phyloP scores from a whole-genome alignment of 495 filamentous ascomycete genomes.

The Glutinoglossum americanum region DNA sequence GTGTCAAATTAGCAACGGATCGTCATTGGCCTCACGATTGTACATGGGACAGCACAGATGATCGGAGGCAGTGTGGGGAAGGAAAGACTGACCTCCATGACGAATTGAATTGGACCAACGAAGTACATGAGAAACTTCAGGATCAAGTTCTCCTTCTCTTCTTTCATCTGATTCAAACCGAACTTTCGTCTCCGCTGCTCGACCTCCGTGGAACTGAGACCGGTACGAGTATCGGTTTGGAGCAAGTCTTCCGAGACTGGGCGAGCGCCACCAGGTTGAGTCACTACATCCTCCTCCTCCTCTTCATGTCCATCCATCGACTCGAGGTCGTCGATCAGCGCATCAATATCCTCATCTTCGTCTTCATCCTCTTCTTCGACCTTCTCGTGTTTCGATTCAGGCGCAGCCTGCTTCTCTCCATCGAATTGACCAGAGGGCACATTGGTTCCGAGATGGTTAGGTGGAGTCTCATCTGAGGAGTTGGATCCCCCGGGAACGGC shows the following conservation, averaged over 20 bases:
- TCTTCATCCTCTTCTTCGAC: slow-evolving; percentile 17
- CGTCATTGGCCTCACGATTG: neutral
- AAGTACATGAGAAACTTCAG: slow-evolving; percentile 74
- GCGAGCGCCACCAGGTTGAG: slow-evolving; percentile 27
- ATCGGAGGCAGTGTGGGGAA: neutral
- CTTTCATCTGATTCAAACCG: slow-evolving; percentile 74
- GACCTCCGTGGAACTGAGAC: slow-evolving; percentile 56
- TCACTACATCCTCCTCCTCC: slow-evolving; percentile 24
- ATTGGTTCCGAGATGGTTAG: slow-evolving; percentile 6
- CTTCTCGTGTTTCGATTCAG: no score
- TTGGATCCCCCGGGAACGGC: neutral
- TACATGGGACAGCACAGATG: neutral
- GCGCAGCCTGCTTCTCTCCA: neutral
- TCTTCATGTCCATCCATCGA: slow-evolving; percentile 47
- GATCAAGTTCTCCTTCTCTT: slow-evolving; percentile 67
- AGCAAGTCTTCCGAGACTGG: slow-evolving; percentile 43
- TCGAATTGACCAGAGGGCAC: slow-evolving; percentile 4
- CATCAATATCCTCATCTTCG: slow-evolving; percentile 55
- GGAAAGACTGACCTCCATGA: slow-evolving; percentile 54
- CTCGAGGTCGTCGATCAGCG: slow-evolving; percentile 65
- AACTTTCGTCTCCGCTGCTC: slow-evolving; percentile 47
- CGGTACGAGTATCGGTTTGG: slow-evolving; percentile 43
- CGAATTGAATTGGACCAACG: slow-evolving; percentile 78
- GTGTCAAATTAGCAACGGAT: neutral
- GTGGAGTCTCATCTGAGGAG: slow-evolving; percentile 2